phyloP scores from a whole-genome alignment of 2,329 filamentous ascomycete genomes.

The Talaromyces sp. region DNA sequence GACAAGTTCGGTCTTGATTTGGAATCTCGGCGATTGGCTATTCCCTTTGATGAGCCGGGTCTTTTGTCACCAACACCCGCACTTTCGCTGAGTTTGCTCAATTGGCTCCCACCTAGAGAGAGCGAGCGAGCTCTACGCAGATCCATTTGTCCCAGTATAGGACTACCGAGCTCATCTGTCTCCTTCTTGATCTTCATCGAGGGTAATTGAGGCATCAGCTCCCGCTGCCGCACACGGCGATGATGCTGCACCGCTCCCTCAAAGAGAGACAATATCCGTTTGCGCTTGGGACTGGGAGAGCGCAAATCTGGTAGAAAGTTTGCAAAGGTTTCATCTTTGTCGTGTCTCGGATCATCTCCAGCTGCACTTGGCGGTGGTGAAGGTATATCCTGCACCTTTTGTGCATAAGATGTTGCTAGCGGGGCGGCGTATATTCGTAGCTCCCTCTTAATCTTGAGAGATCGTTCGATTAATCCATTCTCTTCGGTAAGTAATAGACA shows the following conservation, averaged over 20 bases:
- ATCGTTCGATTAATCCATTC: slow-evolving; percentile 17
- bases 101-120: slow-evolving; percentile 21
- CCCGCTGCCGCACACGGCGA: slow-evolving; percentile 37
- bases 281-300: slow-evolving; percentile 42
- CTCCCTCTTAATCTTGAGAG: slow-evolving; percentile 24
- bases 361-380: slow-evolving; percentile 29
- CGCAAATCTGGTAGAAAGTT: slow-evolving; percentile 38
- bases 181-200: slow-evolving; percentile 36
- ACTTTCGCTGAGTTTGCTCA: slow-evolving; percentile 25
- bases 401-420: slow-evolving; percentile 32
- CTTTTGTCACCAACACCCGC: slow-evolving; percentile 23
- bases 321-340: slow-evolving; percentile 22
- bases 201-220: slow-evolving; percentile 36
- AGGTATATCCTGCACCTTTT: slow-evolving; percentile 33
- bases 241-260: slow-evolving; percentile 42
- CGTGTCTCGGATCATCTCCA: neutral
- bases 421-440: slow-evolving; percentile 38
- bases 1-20: neutral
- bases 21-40: slow-evolving; percentile 9
- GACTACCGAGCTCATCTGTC: slow-evolving; percentile 29
- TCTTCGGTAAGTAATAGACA: slow-evolving; percentile 30
- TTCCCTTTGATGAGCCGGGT: slow-evolving; percentile 24
- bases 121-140: slow-evolving; percentile 33
- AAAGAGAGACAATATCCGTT: slow-evolving; percentile 42
- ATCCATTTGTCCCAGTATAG: slow-evolving; percentile 28